Conservation (phyloP, 1,284 basidiomycete species). For the Microstroma glucosiphilum region DNA sequence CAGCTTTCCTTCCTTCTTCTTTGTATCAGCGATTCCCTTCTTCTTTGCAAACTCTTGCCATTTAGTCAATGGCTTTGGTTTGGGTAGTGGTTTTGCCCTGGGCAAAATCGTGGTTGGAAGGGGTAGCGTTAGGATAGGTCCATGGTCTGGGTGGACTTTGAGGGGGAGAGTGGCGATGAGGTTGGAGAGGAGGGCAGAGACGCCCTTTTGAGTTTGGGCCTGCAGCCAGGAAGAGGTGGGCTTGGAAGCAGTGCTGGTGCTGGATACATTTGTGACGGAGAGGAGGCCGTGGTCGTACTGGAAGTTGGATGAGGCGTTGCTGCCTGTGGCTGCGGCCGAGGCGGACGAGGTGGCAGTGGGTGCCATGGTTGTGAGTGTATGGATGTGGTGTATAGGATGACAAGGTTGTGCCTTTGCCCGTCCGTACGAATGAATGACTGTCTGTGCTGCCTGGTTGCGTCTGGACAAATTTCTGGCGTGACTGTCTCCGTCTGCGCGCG, state of each 20-base stretch:
- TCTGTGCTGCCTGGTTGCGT: no score
- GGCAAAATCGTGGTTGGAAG: conserved; percentile 64
- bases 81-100: conserved; percentile 84
- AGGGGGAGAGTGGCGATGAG: conserved; percentile 74
- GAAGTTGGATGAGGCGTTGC: not conserved
- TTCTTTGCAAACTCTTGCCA: conserved; percentile 93
- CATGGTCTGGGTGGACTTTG: conserved; percentile 63
- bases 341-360: no score
- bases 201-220: not conserved
- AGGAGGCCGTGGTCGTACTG: conserved; percentile 3
- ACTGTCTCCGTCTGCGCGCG: no score
- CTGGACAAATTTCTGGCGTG: no score
- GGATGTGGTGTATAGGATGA: no score
- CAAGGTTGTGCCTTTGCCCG: no score
- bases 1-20: conserved; percentile 68
- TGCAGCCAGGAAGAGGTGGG: not conserved
- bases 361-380: no score
- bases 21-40: conserved; percentile 76
- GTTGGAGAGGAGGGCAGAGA: not conserved
- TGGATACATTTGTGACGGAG: not conserved
- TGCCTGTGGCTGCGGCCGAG: not conserved
- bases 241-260: not conserved
- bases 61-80: conserved; percentile 85
- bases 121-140: conserved; percentile 77
- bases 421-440: no score